These are phyloP conservation scores for Hymenoscyphus scutula DNA, from an alignment of 2,329 filamentous ascomycete genomes.

Conservation along the genomic window DNA sequence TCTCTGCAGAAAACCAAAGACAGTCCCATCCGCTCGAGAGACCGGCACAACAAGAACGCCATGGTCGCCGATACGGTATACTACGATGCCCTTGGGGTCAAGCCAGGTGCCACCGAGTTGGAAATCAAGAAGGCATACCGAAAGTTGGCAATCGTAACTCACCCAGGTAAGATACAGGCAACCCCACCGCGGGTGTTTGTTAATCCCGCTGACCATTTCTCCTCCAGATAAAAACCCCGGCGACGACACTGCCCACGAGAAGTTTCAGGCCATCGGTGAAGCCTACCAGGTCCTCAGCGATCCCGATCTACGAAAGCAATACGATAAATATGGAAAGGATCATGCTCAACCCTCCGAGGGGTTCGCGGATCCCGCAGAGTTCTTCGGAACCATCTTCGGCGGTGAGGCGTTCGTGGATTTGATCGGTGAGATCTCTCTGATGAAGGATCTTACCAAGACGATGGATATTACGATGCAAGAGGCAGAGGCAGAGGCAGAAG, in stretches of 20 bases:
- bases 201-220: background rate
- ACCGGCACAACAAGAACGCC: conserved; percentile 8
- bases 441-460: conserved; percentile 96
- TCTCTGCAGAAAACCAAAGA: conserved; percentile 11
- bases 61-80: conserved; percentile 38
- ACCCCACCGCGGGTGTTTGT: background rate
- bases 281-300: conserved; percentile 82
- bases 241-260: conserved; percentile 88
- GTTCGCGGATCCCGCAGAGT: conserved; percentile 94
- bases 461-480: conserved; percentile 96
- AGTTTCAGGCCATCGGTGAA: conserved; percentile 84
- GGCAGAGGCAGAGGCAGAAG: conserved; percentile 52
- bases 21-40: background rate
- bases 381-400: conserved; percentile 98
- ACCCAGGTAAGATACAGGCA: conserved; percentile 42
- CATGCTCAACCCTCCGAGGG: conserved; percentile 85
- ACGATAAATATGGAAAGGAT: conserved; percentile 97
- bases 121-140: conserved; percentile 98
- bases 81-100: conserved; percentile 74
- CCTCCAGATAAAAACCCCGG: conserved; percentile 89
- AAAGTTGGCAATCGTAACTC: conserved; percentile 90
- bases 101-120: conserved; percentile 79
- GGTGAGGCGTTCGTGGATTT: conserved; percentile 94
- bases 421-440: conserved; percentile 96
- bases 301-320: conserved; percentile 79